phyloP scores from a whole-genome alignment of 345 rosid genomes.

The Lagerstroemia speciosa region DNA sequence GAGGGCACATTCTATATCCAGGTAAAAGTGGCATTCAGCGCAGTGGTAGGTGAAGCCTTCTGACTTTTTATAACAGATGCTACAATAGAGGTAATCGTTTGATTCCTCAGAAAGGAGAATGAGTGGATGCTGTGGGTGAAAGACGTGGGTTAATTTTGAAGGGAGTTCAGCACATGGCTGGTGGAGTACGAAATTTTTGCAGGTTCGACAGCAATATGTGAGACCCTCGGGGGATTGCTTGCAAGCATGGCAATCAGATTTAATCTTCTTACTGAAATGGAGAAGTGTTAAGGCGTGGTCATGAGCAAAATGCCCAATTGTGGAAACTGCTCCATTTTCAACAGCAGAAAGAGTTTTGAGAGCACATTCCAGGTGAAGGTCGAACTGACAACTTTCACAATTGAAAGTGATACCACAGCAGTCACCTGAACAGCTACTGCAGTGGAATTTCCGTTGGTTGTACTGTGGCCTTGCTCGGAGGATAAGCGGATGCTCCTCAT shows the following conservation, averaged over 20 bases:
- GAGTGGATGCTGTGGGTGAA: constrained; percentile 5
- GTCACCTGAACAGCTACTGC: neutral
- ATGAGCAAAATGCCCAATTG: neutral
- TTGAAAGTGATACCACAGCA: neutral
- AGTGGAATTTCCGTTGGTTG: neutral
- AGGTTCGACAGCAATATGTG: neutral
- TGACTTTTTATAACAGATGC: neutral
- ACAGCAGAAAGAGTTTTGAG: neutral
- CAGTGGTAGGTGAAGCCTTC: neutral
- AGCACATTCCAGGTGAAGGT: neutral
- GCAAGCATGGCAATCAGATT: neutral
- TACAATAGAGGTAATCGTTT: neutral
- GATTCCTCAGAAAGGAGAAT: neutral
- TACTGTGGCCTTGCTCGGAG: neutral
- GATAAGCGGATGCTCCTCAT: constrained; percentile 7
- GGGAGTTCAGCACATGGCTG: constrained; percentile 1
- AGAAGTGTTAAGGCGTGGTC: neutral
- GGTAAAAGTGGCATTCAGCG: neutral
- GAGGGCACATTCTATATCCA: neutral
- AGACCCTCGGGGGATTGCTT: neutral
- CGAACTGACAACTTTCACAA: neutral
- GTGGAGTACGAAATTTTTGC: neutral
- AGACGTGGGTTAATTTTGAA: neutral
- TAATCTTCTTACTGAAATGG: neutral
- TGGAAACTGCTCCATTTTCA: neutral